Evolutionary conservation across 805 yeast genomes (phyloP), one percentile per base, ranked within the genome.

Genomic region (Torulaspora maleeae): DNA sequence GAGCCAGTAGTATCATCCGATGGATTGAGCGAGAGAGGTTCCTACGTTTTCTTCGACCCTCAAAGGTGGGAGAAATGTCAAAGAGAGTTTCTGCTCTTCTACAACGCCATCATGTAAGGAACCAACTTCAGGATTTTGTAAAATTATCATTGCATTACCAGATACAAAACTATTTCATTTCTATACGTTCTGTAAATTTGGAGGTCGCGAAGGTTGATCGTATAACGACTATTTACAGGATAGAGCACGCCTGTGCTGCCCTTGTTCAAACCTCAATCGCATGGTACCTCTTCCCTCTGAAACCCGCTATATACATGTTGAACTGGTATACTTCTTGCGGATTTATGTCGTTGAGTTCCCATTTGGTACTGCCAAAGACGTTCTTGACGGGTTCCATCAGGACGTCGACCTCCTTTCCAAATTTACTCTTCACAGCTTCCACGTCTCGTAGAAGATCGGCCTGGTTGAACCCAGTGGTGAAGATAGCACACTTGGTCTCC

Each of bases 261-360:
- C 16, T 15, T 16, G 25, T 22, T 35, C 30, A 46, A 29, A 49
- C 44, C 45, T 64, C 60, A 54, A 86, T 75, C 34, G 96, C 95
- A 59, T 90, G 97, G 70, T 93, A 93, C 64, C 99, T 79, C 75
- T 91, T 93, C 55, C 99, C 98, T 71, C 99, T 82, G 67, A 90
- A 78, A 9, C 91, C 99, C 67, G 88, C 90, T 45, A 93, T 69
- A 61, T 82, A 80, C 73, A 86, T 89, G 72, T 93, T 93, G 63
- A 86, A 85, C 71, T 86, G 95, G 73, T 84, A 91, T 12, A 88
- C 86, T 63, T 91, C 97, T 27, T 90, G 91, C 17, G 98, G 98
- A 64, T 88, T 80, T 51, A 80, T 69, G 64, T 91, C 98, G 58
- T 90, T 93, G 59, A 93, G 76, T 65, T 93, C 98, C 86, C 96